Percentiles rank a stretch among this genome's conserved stretches.
Evolutionary conservation across 2,329 filamentous ascomycete species (phyloP).

Genomic region (Penicillium sp.): DNA sequence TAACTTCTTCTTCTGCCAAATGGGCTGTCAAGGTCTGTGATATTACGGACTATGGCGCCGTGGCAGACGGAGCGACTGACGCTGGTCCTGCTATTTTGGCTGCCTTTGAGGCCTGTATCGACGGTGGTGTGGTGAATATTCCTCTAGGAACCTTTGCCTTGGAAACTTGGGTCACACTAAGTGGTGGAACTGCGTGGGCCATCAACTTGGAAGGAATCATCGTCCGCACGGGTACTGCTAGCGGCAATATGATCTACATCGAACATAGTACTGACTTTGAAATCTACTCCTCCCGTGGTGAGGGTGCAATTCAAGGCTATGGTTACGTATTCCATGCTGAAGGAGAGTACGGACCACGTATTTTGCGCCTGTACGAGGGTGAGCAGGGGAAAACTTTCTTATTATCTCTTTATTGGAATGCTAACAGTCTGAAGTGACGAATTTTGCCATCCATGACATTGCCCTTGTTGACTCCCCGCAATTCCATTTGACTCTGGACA

Average conservation of each 20-base stretch:
- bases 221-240: constrained; percentile 6
- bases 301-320: constrained; percentile 49
- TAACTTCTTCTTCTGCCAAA: constrained; percentile 8
- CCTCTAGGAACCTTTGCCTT: constrained; percentile 51
- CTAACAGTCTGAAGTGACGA: constrained; percentile 28
- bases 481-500: constrained; percentile 52
- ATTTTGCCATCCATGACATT: constrained; percentile 53
- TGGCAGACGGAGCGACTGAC: constrained; percentile 51
- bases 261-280: constrained; percentile 45
- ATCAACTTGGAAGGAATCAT: constrained; percentile 50
- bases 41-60: constrained; percentile 52
- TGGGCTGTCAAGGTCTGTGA: constrained; percentile 41
- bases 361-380: constrained; percentile 46
- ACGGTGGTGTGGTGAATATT: constrained; percentile 52
- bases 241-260: constrained; percentile 10
- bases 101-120: constrained; percentile 40
- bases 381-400: not conserved
- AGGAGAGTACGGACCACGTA: constrained; percentile 45
- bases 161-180: constrained; percentile 49
- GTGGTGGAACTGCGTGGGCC: constrained; percentile 47
- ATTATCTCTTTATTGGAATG: not conserved
- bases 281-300: constrained; percentile 49
- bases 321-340: constrained; percentile 50
- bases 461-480: constrained; percentile 50
- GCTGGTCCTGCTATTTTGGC: constrained; percentile 5